A percentile compares a stretch with the other conserved stretches of the same genome.
Conservation (phyloP, 441 rosid genomes). For the Kokia cookei region DNA sequence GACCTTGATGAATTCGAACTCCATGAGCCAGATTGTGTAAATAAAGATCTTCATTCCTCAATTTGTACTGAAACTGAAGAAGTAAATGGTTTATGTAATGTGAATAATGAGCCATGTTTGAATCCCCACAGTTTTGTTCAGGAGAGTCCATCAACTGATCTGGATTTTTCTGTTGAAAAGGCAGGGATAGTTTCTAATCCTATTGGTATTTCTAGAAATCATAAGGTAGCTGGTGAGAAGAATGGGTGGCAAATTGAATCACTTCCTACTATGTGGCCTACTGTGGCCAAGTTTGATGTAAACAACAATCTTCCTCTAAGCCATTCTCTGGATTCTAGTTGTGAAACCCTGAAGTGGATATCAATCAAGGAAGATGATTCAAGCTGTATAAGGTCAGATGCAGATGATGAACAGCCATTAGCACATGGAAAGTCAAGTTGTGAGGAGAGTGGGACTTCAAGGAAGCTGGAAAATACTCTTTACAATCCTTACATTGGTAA, state of each 20-base stretch:
- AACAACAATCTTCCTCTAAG: conserved; percentile 39
- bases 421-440: conserved; percentile 18
- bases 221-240: conserved; percentile 22
- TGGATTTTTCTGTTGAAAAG: conserved; percentile 21
- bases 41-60: conserved; percentile 18
- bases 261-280: conserved; percentile 58
- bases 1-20: conserved; percentile 49
- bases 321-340: conserved; percentile 57
- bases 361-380: conserved; percentile 25
- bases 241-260: conserved; percentile 47
- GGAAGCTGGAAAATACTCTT: conserved; percentile 25
- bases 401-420: conserved; percentile 22
- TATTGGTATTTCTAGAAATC: conserved; percentile 39
- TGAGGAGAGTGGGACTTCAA: conserved; percentile 22
- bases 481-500: conserved; percentile 56
- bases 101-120: conserved; percentile 18
- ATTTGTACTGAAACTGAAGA: conserved; percentile 13
- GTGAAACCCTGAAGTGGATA: conserved; percentile 32
- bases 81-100: conserved; percentile 16
- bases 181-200: conserved; percentile 37
- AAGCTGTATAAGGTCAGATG: conserved; percentile 23
- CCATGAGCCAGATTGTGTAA: conserved; percentile 20
- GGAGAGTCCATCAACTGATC: conserved; percentile 18
- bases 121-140: conserved; percentile 16
- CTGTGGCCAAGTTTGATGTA: conserved; percentile 20